Conservation (phyloP, 1,284 basidiomycete species). For the Sanghuangporus weigelae region DNA sequence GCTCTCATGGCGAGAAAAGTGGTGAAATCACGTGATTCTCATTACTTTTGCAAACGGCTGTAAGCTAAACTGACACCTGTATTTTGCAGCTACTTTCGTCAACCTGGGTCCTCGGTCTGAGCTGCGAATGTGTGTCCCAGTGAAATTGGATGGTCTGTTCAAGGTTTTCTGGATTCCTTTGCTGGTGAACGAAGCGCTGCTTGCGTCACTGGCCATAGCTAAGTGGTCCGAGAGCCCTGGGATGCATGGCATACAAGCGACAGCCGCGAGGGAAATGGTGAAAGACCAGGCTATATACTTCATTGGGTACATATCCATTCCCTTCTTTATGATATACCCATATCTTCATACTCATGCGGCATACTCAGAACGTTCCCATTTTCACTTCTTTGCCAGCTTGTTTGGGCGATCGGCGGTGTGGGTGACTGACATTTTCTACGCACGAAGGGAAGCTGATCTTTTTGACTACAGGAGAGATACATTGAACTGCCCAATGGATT, state of each 20-base stretch:
- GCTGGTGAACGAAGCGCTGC: background rate
- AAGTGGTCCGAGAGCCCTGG: background rate
- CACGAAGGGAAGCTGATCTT: background rate
- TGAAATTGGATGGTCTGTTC: background rate
- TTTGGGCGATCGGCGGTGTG: conserved; percentile 6
- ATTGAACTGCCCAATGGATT: background rate
- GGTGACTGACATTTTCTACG: background rate
- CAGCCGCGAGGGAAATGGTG: background rate
- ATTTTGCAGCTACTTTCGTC: background rate
- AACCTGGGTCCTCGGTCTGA: background rate
- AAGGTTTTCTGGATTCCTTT: conserved; percentile 1
- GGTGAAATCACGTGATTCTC: too few relatives aligned
- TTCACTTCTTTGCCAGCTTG: background rate
- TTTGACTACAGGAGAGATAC: background rate
- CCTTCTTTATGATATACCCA: background rate
- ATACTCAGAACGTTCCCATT: background rate
- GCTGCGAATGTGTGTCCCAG: background rate
- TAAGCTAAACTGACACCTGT: background rate
- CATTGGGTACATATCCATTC: background rate
- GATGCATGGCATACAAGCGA: background rate
- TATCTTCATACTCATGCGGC: background rate
- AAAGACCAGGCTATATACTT: conserved; percentile 1
- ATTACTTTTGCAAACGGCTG: too few relatives aligned
- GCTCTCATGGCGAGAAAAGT: too few relatives aligned
- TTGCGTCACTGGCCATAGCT: background rate